Evolutionary conservation across 1,139 yeast genomes (phyloP).

Genomic region (Candida tropicalis): DNA sequence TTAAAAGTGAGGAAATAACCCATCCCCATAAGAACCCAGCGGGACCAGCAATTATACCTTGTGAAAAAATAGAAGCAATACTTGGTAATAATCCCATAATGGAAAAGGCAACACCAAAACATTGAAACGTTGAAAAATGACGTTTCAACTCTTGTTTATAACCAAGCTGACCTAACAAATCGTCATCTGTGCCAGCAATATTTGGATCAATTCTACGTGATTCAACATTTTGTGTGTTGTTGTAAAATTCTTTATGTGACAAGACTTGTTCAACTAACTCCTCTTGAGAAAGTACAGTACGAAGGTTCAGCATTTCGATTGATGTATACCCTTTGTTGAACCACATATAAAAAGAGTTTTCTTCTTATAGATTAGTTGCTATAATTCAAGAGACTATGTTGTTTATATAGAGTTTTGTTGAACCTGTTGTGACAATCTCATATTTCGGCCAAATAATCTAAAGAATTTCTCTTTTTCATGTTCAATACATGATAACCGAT

Average conservation of each 20-base stretch:
- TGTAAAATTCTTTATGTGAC: slow-evolving; percentile 26
- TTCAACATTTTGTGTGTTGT: slow-evolving; percentile 32
- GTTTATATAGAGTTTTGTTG: neutral
- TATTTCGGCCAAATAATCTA: no score
- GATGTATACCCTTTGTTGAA: neutral
- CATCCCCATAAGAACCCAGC: slow-evolving; percentile 69
- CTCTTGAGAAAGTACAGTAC: slow-evolving; percentile 26
- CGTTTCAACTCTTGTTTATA: slow-evolving; percentile 53
- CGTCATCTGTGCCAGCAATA: slow-evolving; percentile 35
- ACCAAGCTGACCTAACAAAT: slow-evolving; percentile 53
- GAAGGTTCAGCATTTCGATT: slow-evolving; percentile 13
- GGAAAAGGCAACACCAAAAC: slow-evolving; percentile 54
- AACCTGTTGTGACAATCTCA: no score
- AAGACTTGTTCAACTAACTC: slow-evolving; percentile 27
- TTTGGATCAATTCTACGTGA: slow-evolving; percentile 20
- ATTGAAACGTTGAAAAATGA: slow-evolving; percentile 49
- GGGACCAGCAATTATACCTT: slow-evolving; percentile 45
- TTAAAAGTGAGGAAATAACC: slow-evolving; percentile 59
- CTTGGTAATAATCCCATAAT: slow-evolving; percentile 56
- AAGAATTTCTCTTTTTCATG: no score
- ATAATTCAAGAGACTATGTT: no score
- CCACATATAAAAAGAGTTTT: no score
- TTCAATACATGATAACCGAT: slow-evolving; percentile 2
- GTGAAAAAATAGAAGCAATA: slow-evolving; percentile 38
- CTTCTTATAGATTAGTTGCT: no score